Evolutionary conservation across 768 basidiomycete genomes (phyloP).

Genomic region (Phanerochaete carnosa): DNA sequence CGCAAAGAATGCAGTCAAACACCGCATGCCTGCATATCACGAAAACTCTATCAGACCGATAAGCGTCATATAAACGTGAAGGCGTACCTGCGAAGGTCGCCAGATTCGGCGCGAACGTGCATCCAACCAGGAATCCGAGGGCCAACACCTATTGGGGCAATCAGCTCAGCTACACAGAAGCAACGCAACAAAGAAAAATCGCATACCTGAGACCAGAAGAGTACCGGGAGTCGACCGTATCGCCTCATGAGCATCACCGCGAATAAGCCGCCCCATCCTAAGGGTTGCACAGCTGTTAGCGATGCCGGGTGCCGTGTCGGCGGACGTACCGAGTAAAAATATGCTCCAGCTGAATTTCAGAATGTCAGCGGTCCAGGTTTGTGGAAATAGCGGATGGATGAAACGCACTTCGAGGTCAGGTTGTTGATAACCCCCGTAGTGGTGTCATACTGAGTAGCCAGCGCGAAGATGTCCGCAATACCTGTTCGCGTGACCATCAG

Average conservation of each 20-base stretch:
- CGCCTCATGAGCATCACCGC: constrained; percentile 65
- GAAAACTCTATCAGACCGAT: background rate
- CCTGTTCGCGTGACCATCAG: constrained; percentile 30
- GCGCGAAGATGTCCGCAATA: constrained; percentile 59
- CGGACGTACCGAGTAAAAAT: constrained; percentile 47
- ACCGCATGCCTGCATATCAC: constrained; percentile 46
- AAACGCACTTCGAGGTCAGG: constrained; percentile 46
- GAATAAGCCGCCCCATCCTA: constrained; percentile 59
- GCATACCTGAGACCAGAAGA: constrained; percentile 69
- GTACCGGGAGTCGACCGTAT: constrained; percentile 58
- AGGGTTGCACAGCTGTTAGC: background rate
- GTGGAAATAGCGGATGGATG: background rate
- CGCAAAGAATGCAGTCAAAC: constrained; percentile 56
- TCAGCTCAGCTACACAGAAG: background rate
- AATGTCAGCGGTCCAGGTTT: background rate
- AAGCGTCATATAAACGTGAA: background rate
- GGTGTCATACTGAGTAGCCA: constrained; percentile 53
- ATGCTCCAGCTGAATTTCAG: constrained; percentile 53
- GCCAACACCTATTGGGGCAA: constrained; percentile 43
- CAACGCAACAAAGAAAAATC: background rate
- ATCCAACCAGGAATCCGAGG: constrained; percentile 55
- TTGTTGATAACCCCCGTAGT: constrained; percentile 57
- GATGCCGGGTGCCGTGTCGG: background rate
- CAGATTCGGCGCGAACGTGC: constrained; percentile 55
- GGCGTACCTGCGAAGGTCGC: constrained; percentile 51